Evolutionary conservation across 306 rosid genomes (phyloP), one percentile per base, ranked within the genome.

Genomic region (Hylodesmum podocarpum): DNA sequence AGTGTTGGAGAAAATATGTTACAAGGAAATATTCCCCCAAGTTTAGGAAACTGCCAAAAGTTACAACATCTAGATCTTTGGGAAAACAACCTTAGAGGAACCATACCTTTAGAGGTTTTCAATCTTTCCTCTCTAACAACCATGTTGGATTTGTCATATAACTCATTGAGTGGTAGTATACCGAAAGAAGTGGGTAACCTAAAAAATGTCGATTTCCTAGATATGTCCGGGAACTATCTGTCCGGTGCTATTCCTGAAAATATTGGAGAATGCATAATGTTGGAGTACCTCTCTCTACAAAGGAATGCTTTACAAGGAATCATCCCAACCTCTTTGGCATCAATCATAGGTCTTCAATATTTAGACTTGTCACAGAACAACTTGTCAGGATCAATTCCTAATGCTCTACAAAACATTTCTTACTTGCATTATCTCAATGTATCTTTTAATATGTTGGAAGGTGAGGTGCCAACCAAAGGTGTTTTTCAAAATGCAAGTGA

Each of bases 391-490:
- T 1, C 66, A 14, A 85, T 87, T 79, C 89, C 87, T 8, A 5
- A 53, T n/a, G 70, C 2, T 33, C 2, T 87, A 0, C 63, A 85
- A 2, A 70, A 78, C 3, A 15, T 81, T 28, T 11, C 36, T 1
- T 4, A 22, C 8, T 33, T 83, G 3, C 0, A 13, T 0, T 43
- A 77, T 64, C 28, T 89, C 76, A 83, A 85, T 72, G 33, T 83
- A 51, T 87, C 91, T 3, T 87, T 73, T 24, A 89, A 85, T 33
- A 39, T 27, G 25, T 40, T 87, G 22, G 87, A 70, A 3, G 91
- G 93, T 0, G 85, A 76, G 44, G 89, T 89, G 0, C 85, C 83
- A 61, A 79, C 41, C 0, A 3, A 63, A 31, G 91, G 89, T 11
- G 77, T 66, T 5, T 87, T 89, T 8, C 1, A 0, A 28, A 87